Conservation (phyloP, 306 rosid species). For the Argentina anserina region DNA sequence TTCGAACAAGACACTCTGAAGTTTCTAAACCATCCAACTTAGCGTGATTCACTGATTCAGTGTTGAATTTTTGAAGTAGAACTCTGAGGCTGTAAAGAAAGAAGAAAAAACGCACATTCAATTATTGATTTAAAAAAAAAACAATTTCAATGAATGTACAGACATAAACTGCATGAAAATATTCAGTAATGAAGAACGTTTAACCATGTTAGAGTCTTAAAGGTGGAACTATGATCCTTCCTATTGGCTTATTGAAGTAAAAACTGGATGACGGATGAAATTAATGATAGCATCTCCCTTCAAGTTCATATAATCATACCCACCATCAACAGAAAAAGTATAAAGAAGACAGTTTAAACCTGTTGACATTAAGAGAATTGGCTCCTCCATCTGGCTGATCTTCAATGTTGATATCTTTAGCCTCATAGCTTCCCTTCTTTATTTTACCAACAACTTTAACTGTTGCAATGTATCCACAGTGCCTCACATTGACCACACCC, state of each 20-base stretch:
- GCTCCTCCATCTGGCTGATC: slow-evolving; percentile 94
- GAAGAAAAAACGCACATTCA: slow-evolving; percentile 1
- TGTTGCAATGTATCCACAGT: slow-evolving; percentile 84
- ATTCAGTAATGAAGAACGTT: not conserved
- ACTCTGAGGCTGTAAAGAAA: slow-evolving; percentile 63
- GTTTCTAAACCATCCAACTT: slow-evolving; percentile 46
- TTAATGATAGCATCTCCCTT: not conserved
- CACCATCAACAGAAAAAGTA: not conserved
- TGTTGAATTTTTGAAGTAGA: slow-evolving; percentile 57
- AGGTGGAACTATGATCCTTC: not conserved
- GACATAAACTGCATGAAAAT: not conserved
- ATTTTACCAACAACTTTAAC: slow-evolving; percentile 65
- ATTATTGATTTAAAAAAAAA: too few species aligned
- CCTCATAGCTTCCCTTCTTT: slow-evolving; percentile 47
- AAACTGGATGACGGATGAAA: not conserved
- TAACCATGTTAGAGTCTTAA: not conserved
- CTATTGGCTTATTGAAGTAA: not conserved
- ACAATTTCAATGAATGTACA: slow-evolving; percentile 9
- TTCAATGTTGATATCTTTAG: slow-evolving; percentile 57
- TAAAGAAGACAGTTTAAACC: slow-evolving; percentile 41
- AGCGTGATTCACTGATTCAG: slow-evolving; percentile 37
- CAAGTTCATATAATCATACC: not conserved
- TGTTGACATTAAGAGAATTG: slow-evolving; percentile 81
- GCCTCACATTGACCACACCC: slow-evolving; percentile 57
- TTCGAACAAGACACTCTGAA: slow-evolving; percentile 40